phyloP scores from a whole-genome alignment of 1,284 basidiomycete genomes.

The Mycena sp. region DNA sequence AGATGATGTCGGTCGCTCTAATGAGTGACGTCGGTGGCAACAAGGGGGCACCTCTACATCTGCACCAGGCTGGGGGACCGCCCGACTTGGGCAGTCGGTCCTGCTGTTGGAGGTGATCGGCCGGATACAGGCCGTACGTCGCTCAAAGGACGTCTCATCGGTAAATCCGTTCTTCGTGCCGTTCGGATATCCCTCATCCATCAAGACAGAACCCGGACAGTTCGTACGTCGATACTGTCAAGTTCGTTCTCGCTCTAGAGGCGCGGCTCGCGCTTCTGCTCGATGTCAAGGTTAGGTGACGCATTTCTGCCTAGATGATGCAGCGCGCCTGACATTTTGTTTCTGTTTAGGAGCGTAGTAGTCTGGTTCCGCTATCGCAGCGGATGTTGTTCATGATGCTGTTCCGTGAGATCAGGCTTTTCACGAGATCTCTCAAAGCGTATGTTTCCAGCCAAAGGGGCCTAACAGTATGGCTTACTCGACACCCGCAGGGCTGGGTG shows the following conservation, averaged over 20 bases:
- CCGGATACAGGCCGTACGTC: constrained; percentile 55
- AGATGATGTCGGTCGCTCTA: constrained; percentile 80
- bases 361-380: constrained; percentile 60
- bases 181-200: background rate
- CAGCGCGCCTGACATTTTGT: background rate
- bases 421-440: constrained; percentile 69
- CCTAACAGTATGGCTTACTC: background rate
- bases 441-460: constrained; percentile 44
- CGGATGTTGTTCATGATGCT: constrained; percentile 65
- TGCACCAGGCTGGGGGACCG: constrained; percentile 49
- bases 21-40: constrained; percentile 59
- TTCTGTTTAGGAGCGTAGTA: constrained; percentile 58
- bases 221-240: constrained; percentile 47
- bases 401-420: constrained; percentile 67
- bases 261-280: constrained; percentile 64
- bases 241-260: constrained; percentile 70
- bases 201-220: constrained; percentile 43
- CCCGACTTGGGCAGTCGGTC: constrained; percentile 72
- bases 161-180: constrained; percentile 40
- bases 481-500: constrained; percentile 59
- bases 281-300: constrained; percentile 64
- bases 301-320: background rate
- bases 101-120: constrained; percentile 72
- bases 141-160: constrained; percentile 49
- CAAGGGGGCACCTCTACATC: constrained; percentile 38